Evolutionary conservation across 345 rosid species (phyloP), one percentile per base, ranked within the genome.

Genomic region (Corymbia maculata): DNA sequence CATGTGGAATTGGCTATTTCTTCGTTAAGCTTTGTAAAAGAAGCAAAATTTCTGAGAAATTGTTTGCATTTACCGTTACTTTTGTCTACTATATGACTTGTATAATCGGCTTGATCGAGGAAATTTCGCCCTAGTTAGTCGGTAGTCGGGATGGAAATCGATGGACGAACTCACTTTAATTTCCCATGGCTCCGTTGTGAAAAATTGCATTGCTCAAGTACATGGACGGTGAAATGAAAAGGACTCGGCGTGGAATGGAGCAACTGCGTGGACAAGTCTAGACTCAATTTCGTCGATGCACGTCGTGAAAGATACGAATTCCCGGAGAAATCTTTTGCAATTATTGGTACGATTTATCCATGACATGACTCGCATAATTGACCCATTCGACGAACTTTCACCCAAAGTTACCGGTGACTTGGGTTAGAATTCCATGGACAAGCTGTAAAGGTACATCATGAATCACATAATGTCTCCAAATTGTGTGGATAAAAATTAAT

Each of bases 401-500:
- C 11, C 24, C 12, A 42, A 32, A 10, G 45, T 8, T 32, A 12
- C 8, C 2, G 44, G 6, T 14, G 14, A 64, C 17, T n/a, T 0
- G 10, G 42, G 42, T 8, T 68, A 68, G 80, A 32, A 68, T 32
- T 68, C 80, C 45, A 15, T 16, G 80, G 45, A 32, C 22, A 24
- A 68, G 80, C 4, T 32, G 3, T 45, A 22, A 68, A 2, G 64
- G 28, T 9, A 9, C 12, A 12, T 4, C 5, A 13, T 9, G 26
- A 57, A 57, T 22, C 13, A 57, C 4, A 2, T 55, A 8, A 8
- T 22, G 28, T 28, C 44, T 68, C 24, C 80, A 16, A 3, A 8
- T 1, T 0, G 3, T 2, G 12, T 1, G 22, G 3, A 68, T 19
- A 8, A 10, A 16, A 12, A 61, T 61, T 61, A 13, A 3, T 28